Evolutionary conservation across 805 yeast species (phyloP), one percentile per base, ranked within the genome.

Genomic region (Ogataea ganodermae): DNA sequence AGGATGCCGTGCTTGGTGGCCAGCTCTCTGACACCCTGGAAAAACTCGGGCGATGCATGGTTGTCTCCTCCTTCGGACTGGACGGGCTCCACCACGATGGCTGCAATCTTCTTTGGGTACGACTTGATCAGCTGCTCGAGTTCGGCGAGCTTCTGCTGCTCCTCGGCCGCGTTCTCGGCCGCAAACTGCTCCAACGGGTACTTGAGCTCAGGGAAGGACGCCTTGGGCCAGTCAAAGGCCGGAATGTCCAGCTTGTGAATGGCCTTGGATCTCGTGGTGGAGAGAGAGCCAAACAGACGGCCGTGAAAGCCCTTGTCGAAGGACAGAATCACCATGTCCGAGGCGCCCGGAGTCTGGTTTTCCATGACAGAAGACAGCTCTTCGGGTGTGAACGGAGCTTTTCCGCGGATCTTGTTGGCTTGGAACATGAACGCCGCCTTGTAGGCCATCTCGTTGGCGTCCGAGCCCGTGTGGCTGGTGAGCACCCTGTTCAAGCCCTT

Each of bases 1-100:
- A 83, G 72, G 27, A 80, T 73, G 35, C 74, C 81, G 63, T 80
- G 67, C 59, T 81, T 78, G 55, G 73, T 63, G 26, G 88, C 81
- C 46, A 83, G 59, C 35, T 76, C 80, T 68, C 89, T 75, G 52
- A 83, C 66, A 13, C 80, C 76, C 65, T 83, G 86, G 73, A 81
- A 80, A 64, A 80, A 83, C 44, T 66, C 72, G 18, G 79, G 66
- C 12, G 84, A 74, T 0, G 84, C 88, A 57, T 83, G 89, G 70
- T 83, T 83, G 64, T 83, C 89, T 61, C 89, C 89, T 61, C 88
- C 89, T 70, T 83, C 89, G 6, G 87, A 76, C 67, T 83, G 89
- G 52, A 83, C 82, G 8, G 84, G 84, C 63, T 79, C 84, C 26
- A 77, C 70, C 31, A 79, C 75, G 26, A 74, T 65, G 42, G 81